Conservation (phyloP, 2,329 filamentous ascomycete species). For the Proliferodiscus dingleyae region DNA sequence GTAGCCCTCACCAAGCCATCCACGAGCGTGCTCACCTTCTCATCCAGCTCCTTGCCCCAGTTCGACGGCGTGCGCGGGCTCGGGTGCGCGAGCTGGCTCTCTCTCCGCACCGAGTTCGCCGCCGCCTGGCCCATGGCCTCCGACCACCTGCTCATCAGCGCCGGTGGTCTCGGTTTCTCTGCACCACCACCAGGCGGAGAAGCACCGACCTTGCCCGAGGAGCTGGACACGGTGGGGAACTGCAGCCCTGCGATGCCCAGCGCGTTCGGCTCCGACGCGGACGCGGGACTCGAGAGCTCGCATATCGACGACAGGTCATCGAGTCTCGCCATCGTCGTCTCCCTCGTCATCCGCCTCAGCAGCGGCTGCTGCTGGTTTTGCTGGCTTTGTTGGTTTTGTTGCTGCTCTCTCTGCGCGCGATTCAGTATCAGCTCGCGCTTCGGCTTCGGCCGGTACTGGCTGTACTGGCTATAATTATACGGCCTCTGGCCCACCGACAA, state of each 20-base stretch:
- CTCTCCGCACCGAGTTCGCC: slow-evolving; percentile 7
- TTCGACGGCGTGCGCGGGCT: slow-evolving; percentile 18
- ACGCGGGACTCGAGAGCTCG: slow-evolving; percentile 4
- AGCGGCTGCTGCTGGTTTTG: no score
- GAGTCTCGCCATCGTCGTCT: neutral
- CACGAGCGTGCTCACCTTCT: neutral
- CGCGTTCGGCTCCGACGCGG: neutral
- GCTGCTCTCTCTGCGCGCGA: slow-evolving; percentile 9
- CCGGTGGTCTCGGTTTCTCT: neutral
- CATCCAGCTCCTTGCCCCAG: slow-evolving; percentile 1
- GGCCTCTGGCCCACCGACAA: slow-evolving; percentile 9
- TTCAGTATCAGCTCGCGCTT: slow-evolving; percentile 7
- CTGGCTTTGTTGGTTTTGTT: no score
- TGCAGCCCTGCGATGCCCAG: neutral
- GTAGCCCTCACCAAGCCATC: neutral
- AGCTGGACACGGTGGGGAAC: slow-evolving; percentile 8
- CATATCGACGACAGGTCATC: slow-evolving; percentile 10
- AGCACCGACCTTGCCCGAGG: neutral
- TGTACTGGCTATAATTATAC: neutral
- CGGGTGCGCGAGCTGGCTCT: slow-evolving; percentile 23
- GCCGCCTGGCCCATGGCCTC: slow-evolving; percentile 18
- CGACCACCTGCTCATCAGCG: slow-evolving; percentile 11
- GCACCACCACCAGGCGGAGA: slow-evolving; percentile 1
- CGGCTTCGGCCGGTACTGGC: neutral
- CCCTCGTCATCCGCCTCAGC: slow-evolving; percentile 5